These are phyloP conservation scores for Fusarium nematophilum DNA, from an alignment of 2,329 filamentous ascomycete species.

Conservation along the genomic window DNA sequence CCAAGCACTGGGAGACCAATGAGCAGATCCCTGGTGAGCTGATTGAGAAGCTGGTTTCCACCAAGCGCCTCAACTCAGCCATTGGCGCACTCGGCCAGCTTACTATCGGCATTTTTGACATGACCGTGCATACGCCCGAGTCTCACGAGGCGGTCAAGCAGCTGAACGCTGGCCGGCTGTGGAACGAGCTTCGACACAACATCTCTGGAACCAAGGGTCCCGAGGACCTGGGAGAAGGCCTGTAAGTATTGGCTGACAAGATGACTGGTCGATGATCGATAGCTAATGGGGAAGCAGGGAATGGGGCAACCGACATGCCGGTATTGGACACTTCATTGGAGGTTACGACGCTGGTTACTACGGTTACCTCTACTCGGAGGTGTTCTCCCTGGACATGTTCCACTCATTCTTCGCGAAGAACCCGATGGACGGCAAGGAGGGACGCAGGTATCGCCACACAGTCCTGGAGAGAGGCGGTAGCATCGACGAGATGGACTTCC, in stretches of 20 bases:
- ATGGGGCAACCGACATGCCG: slow-evolving; percentile 83
- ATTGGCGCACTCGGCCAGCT: slow-evolving; percentile 83
- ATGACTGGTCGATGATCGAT: neutral
- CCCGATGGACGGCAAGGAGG: slow-evolving; percentile 81
- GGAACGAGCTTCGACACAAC: slow-evolving; percentile 78
- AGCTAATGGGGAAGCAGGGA: slow-evolving; percentile 56
- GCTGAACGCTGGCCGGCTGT: slow-evolving; percentile 73
- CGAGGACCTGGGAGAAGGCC: slow-evolving; percentile 69
- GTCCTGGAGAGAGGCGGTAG: slow-evolving; percentile 82
- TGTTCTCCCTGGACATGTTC: slow-evolving; percentile 90
- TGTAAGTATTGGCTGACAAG: slow-evolving; percentile 55
- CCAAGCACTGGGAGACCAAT: slow-evolving; percentile 77
- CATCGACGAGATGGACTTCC: slow-evolving; percentile 82
- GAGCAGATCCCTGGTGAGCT: slow-evolving; percentile 80
- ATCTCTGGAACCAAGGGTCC: slow-evolving; percentile 81
- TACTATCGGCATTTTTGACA: slow-evolving; percentile 86
- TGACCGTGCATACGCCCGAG: slow-evolving; percentile 79
- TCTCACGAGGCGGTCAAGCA: slow-evolving; percentile 76
- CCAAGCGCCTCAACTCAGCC: slow-evolving; percentile 84
- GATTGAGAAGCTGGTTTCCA: slow-evolving; percentile 78
- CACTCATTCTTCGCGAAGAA: slow-evolving; percentile 80
- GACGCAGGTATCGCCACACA: slow-evolving; percentile 79
- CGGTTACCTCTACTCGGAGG: slow-evolving; percentile 78
- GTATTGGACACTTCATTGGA: slow-evolving; percentile 84
- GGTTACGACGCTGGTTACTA: slow-evolving; percentile 91